These are phyloP conservation scores for Kurtzmaniella cleridarum DNA, from an alignment of 805 yeast species.

Conservation along the genomic window DNA sequence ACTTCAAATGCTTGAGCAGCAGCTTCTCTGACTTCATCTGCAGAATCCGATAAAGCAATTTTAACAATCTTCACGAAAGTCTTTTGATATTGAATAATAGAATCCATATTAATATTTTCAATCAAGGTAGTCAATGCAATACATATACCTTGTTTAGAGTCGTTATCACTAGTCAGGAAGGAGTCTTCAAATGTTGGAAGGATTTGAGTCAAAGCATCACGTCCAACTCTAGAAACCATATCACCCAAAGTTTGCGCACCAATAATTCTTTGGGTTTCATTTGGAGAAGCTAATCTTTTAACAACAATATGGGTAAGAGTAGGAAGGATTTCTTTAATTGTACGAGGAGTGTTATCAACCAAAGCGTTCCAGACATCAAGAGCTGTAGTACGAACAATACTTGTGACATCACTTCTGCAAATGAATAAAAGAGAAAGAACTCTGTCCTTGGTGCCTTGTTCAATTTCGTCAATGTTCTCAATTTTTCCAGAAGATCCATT, in stretches of 20 bases:
- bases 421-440: slow-evolving; percentile 81
- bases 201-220: slow-evolving; percentile 75
- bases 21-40: slow-evolving; percentile 74
- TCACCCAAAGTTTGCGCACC: slow-evolving; percentile 95
- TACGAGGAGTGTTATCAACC: slow-evolving; percentile 92
- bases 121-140: slow-evolving; percentile 85
- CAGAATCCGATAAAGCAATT: slow-evolving; percentile 70
- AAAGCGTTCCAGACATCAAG: slow-evolving; percentile 95
- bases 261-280: slow-evolving; percentile 71
- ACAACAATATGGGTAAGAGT: slow-evolving; percentile 76
- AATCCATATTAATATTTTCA: slow-evolving; percentile 60
- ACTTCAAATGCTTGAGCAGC: slow-evolving; percentile 91
- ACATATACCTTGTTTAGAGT: slow-evolving; percentile 93
- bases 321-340: slow-evolving; percentile 88
- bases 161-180: slow-evolving; percentile 59
- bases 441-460: slow-evolving; percentile 78
- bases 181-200: slow-evolving; percentile 79
- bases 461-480: slow-evolving; percentile 40
- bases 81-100: slow-evolving; percentile 59
- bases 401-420: slow-evolving; percentile 88
- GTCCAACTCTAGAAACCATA: slow-evolving; percentile 88
- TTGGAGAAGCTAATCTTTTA: slow-evolving; percentile 75
- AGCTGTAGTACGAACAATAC: slow-evolving; percentile 82
- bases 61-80: slow-evolving; percentile 71
- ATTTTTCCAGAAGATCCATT: slow-evolving; percentile 82